Percentiles rank a stretch among this genome's conserved stretches.
phyloP scores from a whole-genome alignment of 345 rosid species.

The Raphanus sativus region DNA sequence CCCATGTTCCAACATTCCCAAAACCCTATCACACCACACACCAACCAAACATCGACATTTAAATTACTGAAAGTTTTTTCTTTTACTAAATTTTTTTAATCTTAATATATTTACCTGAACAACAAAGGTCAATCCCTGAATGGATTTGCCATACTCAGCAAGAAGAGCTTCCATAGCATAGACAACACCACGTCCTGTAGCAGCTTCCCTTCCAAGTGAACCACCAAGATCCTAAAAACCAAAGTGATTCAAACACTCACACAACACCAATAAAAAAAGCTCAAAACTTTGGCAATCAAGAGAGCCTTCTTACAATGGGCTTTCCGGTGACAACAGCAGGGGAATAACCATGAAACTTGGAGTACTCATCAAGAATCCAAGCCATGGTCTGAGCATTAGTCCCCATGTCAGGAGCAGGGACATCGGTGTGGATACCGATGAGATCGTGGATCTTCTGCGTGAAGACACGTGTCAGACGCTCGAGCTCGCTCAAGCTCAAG shows the following conservation, averaged over 20 bases:
- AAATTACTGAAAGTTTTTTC: no score
- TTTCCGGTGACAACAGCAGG: constrained; percentile 96
- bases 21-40: constrained; percentile 58
- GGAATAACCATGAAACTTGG: constrained; percentile 93
- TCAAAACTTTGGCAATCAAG: constrained; percentile 10
- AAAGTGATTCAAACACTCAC: background rate
- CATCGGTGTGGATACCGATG: constrained; percentile 84
- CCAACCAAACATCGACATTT: background rate
- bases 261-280: background rate
- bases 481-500: constrained; percentile 68
- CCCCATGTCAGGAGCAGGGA: constrained; percentile 99
- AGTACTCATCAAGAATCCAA: constrained; percentile 95
- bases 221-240: constrained; percentile 91
- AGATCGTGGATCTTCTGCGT: constrained; percentile 98
- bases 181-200: constrained; percentile 94
- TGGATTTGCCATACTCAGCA: constrained; percentile 76
- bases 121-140: constrained; percentile 73
- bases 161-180: constrained; percentile 91
- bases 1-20: constrained; percentile 98
- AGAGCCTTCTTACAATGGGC: constrained; percentile 60
- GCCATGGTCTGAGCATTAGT: constrained; percentile 98
- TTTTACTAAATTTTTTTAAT: no score
- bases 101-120: constrained; percentile 72
- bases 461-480: constrained; percentile 92
- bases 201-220: constrained; percentile 98